Base-by-base conservation (phyloP, 2,329 filamentous ascomycete species). In the Macrophomina tecta region DNA sequence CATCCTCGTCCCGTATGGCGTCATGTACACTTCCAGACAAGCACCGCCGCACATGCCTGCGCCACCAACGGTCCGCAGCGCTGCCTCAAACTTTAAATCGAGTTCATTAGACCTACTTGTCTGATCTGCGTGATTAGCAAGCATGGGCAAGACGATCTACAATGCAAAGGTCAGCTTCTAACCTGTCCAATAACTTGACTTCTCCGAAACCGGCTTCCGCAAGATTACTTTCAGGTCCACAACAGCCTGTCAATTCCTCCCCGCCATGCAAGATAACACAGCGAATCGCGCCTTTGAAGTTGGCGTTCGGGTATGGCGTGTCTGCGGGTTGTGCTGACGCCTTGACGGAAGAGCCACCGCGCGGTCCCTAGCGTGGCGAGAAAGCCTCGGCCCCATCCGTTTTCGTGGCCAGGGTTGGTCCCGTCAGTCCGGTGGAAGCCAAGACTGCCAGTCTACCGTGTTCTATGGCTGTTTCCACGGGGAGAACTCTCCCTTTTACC, bases 261-360 rank as follows among this genome's bases (percentile, higher is more conserved):
- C 16, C 11, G 42, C 42, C 8, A 18, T 53, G 30, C 8, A 32
- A 32, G 34, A 55, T 40, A 28, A 36, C 38, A 18, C 38, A 36
- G 14, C 38, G 45, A 16, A 12, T 23, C 3, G 23, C 23, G 23
- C 23, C 23, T 23, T 23, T 23, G 23, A 23, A 23, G 23, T 23
- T 23, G 23, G 23, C 23, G 18, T 23, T 1, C 11, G 12, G 5
- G 42, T 8, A 48, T 61, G 14, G 36, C 40, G 56, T 61, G 34
- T 34, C 46, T 34, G 40, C 28, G 56, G 56, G 30, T 32, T 32
- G 16, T 5, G 56, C 46, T 61, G 56, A 61, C 56, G 56, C 40
- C 56, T 61, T 61, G 40, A 32, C 56, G 56, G 56, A 45, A 45
- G 56, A 61, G 56, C 56, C 56, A 48, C 40, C 16, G 16, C 9